Base-by-base conservation (phyloP, 202 grass and related monocot genomes). In the Eragrostis tef region DNA sequence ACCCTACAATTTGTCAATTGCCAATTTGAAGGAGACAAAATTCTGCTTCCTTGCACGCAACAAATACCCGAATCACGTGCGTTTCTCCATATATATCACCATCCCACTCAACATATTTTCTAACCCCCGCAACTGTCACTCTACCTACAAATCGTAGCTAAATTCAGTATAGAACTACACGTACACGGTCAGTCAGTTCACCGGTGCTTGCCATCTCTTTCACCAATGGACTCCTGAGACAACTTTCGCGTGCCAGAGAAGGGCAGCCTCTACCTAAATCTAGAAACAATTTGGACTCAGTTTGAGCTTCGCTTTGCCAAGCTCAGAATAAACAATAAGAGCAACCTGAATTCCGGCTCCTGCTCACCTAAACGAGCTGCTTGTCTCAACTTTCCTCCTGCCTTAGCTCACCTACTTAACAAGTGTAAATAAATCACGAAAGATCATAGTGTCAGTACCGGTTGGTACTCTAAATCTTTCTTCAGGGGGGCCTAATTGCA, bases 41-140 rank as follows among this genome's bases (percentile, higher is more conserved):
- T 26, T 70, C 75, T 75, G 70, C 45, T 71, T 75, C 63, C 87
- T 88, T 85, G 76, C 87, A 81, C 87, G 77, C 81, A 88, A 84
- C 70, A 56, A 10, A 17, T 43, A 46, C 69, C 46, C 54, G n/a
- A 67, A 73, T 67, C 86, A 60, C 74, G 52, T 67, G 80, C 15
- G 11, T 25, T 53, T 39, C 14, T 22, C 62, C 19, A 6, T 21
- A 39, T 69, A 47, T 6, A 44, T 34, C 16, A 58, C 9, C 20
- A 36, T 24, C 64, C 24, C 68, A 5, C 6, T 43, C 43, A 20
- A 0, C 17, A 57, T 3, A 17, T 36, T 70, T 36, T 29, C 71
- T 14, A 77, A 76, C 74, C 12, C 67, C 49, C 64, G 14, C 26
- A 51, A 26, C 51, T 20, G 43, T 7, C 48, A 59, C 58, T 17